Percentiles rank a stretch among this genome's conserved stretches.
These are phyloP conservation scores for Asterochloris sp. DNA, from an alignment of 139 green algal genomes.

Conservation along the genomic window DNA sequence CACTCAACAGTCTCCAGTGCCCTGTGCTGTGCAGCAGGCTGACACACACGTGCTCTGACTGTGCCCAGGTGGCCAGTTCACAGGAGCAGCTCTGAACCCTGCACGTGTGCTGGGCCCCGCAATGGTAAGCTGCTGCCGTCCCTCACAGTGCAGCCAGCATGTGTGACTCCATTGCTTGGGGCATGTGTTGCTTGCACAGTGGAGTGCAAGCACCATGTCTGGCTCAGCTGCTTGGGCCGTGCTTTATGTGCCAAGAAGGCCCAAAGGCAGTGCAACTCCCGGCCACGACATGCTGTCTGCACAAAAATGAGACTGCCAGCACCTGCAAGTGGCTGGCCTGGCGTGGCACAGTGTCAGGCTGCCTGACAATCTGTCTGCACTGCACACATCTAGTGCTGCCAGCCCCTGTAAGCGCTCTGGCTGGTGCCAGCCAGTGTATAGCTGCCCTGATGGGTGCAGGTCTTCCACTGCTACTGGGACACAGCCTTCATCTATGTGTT, in stretches of 20 bases:
- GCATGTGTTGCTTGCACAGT: background rate
- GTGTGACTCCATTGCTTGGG: no score
- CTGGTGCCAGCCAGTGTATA: no score
- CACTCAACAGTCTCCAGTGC: background rate
- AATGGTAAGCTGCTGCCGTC: conserved; percentile 15
- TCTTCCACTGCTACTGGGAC: conserved; percentile 65
- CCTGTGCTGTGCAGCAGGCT: background rate
- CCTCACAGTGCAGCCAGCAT: background rate
- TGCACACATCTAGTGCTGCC: no score
- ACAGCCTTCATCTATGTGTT: conserved; percentile 69
- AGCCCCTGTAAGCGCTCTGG: no score
- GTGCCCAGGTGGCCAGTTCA: conserved; percentile 61
- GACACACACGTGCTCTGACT: background rate
- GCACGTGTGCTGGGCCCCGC: conserved; percentile 72
- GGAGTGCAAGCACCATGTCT: no score
- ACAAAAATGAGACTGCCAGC: no score
- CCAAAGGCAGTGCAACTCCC: no score
- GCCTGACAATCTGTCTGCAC: no score
- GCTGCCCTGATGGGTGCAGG: no score
- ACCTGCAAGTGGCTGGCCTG: background rate
- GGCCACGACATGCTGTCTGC: no score
- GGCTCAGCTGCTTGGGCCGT: no score
- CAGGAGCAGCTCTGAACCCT: conserved; percentile 70
- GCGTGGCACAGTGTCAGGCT: background rate
- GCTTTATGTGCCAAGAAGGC: no score